Evolutionary conservation across 495 filamentous ascomycete genomes (phyloP).

Genomic region (Aspergillus sclerotiicarbonarius): DNA sequence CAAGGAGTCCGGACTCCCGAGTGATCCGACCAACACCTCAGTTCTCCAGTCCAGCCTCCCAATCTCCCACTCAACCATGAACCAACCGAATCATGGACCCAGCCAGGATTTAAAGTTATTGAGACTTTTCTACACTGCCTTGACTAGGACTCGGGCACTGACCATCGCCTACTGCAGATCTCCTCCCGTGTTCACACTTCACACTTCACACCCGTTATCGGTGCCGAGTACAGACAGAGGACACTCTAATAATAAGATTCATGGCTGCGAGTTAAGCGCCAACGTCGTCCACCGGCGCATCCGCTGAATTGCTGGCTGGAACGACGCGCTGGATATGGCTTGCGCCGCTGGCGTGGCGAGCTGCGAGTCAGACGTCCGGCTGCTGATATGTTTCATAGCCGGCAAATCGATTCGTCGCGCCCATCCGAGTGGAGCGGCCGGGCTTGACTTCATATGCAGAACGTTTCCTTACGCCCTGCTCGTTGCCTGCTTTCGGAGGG

Average conservation of each 20-base stretch:
- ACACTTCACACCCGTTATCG: neutral
- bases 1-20: neutral
- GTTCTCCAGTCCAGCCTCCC: no score
- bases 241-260: constrained; percentile 1
- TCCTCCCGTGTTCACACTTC: neutral
- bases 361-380: constrained; percentile 23
- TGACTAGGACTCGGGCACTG: constrained; percentile 4
- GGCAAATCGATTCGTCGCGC: constrained; percentile 16
- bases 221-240: neutral
- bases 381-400: constrained; percentile 10
- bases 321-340: constrained; percentile 16
- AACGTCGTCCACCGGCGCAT: constrained; percentile 9
- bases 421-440: constrained; percentile 16
- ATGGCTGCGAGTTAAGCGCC: constrained; percentile 11
- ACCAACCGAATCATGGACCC: neutral
- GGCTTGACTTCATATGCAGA: constrained; percentile 20
- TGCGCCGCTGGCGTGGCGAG: constrained; percentile 20
- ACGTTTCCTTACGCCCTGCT: constrained; percentile 11
- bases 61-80: neutral
- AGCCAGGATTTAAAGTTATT: constrained; percentile 19
- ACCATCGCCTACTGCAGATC: neutral
- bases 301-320: neutral
- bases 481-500: neutral
- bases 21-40: no score
- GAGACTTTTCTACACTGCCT: neutral